Percentiles rank a stretch among this genome's conserved stretches.
These are phyloP conservation scores for Aspergillus melleus DNA, from an alignment of 2,329 filamentous ascomycete genomes.

Conservation along the genomic window DNA sequence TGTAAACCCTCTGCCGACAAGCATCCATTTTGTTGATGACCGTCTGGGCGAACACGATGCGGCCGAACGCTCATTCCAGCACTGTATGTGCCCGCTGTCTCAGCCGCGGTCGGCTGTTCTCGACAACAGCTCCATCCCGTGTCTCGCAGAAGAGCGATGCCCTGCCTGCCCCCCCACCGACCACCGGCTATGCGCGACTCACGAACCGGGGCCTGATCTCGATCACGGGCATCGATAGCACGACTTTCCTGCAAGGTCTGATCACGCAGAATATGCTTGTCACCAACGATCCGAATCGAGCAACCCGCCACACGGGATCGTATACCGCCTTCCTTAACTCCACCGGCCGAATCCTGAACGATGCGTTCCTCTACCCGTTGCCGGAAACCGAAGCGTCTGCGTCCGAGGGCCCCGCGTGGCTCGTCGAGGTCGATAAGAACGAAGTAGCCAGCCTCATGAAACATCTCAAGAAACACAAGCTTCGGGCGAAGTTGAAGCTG, in stretches of 20 bases:
- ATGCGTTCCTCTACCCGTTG: constrained; percentile 82
- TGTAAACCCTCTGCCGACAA: constrained; percentile 22
- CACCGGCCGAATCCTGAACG: constrained; percentile 78
- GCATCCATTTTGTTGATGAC: not conserved
- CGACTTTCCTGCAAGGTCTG: constrained; percentile 84
- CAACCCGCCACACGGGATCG: constrained; percentile 52
- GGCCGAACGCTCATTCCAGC: constrained; percentile 22
- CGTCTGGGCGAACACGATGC: constrained; percentile 29
- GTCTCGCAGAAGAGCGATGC: constrained; percentile 19
- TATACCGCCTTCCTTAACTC: constrained; percentile 88
- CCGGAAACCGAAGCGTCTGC: constrained; percentile 34
- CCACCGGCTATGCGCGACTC: constrained; percentile 54
- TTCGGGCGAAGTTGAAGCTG: constrained; percentile 75
- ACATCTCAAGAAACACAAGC: constrained; percentile 81
- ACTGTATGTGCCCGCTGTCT: constrained; percentile 34
- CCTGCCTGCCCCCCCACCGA: constrained; percentile 37
- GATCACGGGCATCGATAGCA: constrained; percentile 74
- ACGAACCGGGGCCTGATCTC: constrained; percentile 76
- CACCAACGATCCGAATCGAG: constrained; percentile 39
- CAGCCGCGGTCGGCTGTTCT: constrained; percentile 28
- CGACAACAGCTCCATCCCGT: constrained; percentile 23
- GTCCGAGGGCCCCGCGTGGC: constrained; percentile 51
- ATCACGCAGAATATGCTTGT: constrained; percentile 71
- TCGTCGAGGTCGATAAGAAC: constrained; percentile 78
- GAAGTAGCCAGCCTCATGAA: constrained; percentile 63